Base-by-base conservation (phyloP, 768 basidiomycete genomes). In the Cyclocybe aegerita region DNA sequence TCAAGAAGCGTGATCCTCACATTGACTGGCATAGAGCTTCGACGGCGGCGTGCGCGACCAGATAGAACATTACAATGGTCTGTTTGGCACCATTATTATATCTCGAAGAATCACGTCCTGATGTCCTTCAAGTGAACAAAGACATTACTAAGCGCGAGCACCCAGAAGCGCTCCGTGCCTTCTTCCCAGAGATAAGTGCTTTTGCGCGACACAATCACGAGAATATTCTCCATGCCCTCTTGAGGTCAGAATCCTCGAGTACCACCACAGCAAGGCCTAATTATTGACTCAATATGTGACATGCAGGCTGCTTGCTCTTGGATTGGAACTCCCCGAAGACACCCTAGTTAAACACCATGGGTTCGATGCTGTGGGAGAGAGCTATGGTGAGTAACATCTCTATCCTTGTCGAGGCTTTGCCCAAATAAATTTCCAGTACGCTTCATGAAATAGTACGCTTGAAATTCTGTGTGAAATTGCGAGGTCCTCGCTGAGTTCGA, bases 371-470 rank as follows among this genome's bases (percentile, higher is more conserved):
- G 53, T 66, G 6, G 72, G 75, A 1, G 76, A 77, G 55, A 73
- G 74, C 0, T 75, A 67, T 34, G 70, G 78, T 78, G 52, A 16
- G 64, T 58, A 29, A 5, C 23, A 23, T 23, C 23, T 23, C 23
- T 23, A 23, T 23, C 23, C 23, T 23, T 23, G 23, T 23, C 5
- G 23, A 52, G 14, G 53, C 30, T 30, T n/a, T 11, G 12, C 0
- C 35, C 37, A 8, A 15, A 16, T 23, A 15, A 38, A n/a, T 23
- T 12, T 32, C 2, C 48, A 85, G 83, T 79, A 6, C 72, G 83
- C 41, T 83, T 79, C 63, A 84, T 85, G 81, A 84, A 85, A 68
- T 86, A 85, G 82, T 82, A 30, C 7, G 79, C 54, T 1, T 36
- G 15, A 11, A 23, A 23, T 23, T 23, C 23, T 37, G 9, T 1